Conservation (phyloP, 441 rosid genomes). For the Melastoma candidum region DNA sequence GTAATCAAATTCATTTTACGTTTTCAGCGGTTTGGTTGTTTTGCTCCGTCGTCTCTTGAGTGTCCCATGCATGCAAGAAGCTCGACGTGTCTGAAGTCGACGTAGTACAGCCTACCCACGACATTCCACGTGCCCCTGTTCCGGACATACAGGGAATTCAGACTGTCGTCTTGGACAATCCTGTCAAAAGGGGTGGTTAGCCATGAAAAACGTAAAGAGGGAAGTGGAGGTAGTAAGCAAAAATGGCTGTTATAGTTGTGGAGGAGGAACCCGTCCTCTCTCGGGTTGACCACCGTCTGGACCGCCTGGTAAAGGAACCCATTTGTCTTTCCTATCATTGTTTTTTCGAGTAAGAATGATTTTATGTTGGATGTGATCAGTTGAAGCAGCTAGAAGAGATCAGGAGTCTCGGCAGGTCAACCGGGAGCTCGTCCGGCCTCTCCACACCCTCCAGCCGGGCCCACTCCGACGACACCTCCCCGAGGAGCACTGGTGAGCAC, state of each 20-base stretch:
- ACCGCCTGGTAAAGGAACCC: constrained; percentile 27
- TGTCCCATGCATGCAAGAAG: no score
- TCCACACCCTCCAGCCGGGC: constrained; percentile 46
- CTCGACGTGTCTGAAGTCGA: no score
- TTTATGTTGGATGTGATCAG: constrained; percentile 14
- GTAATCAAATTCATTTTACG: no score
- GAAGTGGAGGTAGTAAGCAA: no score
- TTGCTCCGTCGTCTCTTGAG: no score
- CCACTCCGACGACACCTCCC: constrained; percentile 20
- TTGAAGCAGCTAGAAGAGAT: constrained; percentile 46
- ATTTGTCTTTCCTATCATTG: neutral
- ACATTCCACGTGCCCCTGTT: no score
- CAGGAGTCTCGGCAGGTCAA: constrained; percentile 10
- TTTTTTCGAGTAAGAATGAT: neutral
- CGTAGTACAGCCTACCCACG: no score
- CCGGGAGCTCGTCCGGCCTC: constrained; percentile 22
- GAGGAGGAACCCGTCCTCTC: constrained; percentile 39
- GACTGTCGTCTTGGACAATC: no score
- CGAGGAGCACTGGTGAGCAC: constrained; percentile 24
- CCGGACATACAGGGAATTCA: no score
- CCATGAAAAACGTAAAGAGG: no score
- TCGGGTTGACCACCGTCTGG: constrained; percentile 36
- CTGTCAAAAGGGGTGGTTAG: no score
- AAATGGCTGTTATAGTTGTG: constrained; percentile 18
- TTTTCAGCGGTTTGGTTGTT: no score